phyloP scores from a whole-genome alignment of 176 grass and related monocot genomes.

The bread wheat (Triticum aestivum) region IWGSC_CS_RefSeq_v2.1 NC_057803.1:190533006-190533505 shows the following conservation, averaged over 20 bases:
- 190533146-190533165: conserved; percentile 44
- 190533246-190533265: neutral
- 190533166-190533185: neutral
- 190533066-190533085: conserved; percentile 99
- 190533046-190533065: conserved; percentile 91
- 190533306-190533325: neutral
- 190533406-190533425: neutral
- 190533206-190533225: neutral
- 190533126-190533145: conserved; percentile 97
- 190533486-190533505: too few species aligned
- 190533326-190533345: neutral
- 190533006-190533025: conserved; percentile 43
- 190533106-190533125: conserved; percentile 74
- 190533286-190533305: neutral
- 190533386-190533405: neutral
- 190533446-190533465: too few species aligned
- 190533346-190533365: neutral
- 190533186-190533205: neutral
- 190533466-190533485: too few species aligned
- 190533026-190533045: conserved; percentile 92
- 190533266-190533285: neutral
- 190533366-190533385: neutral
- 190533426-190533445: neutral
- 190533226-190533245: neutral
- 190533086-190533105: conserved; percentile 88